Evolutionary conservation across 2,329 filamentous ascomycete species (phyloP).

Genomic region (Neocucurbitaria cava): DNA sequence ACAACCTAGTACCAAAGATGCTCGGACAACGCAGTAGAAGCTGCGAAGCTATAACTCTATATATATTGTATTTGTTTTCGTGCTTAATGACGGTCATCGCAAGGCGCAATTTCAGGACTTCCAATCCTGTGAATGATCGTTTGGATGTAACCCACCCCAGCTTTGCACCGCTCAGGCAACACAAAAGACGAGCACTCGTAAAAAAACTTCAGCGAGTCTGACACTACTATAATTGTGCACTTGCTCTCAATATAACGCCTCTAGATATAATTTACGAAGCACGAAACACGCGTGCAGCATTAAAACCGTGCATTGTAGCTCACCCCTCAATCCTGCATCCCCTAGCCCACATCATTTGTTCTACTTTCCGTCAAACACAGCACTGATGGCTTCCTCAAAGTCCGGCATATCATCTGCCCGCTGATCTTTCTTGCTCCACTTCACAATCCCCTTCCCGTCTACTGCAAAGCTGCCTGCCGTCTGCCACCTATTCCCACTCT

Average conservation of each 20-base stretch:
- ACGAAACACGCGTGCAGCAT: neutral
- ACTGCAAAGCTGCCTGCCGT: conserved; percentile 70
- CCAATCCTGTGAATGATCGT: too few relatives aligned
- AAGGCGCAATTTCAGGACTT: too few relatives aligned
- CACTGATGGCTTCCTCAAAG: conserved; percentile 57
- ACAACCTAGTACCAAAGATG: neutral
- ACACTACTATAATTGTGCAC: too few relatives aligned
- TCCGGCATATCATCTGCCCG: conserved; percentile 63
- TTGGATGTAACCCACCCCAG: too few relatives aligned
- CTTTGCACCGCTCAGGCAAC: too few relatives aligned
- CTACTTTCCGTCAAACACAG: conserved; percentile 10
- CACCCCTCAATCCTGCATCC: neutral
- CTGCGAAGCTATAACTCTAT: too few relatives aligned
- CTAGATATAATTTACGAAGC: neutral
- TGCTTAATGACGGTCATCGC: too few relatives aligned
- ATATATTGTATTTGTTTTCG: too few relatives aligned
- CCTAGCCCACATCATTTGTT: neutral
- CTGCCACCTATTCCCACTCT: conserved; percentile 74
- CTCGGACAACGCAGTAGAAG: too few relatives aligned
- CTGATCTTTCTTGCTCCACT: conserved; percentile 58
- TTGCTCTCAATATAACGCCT: neutral
- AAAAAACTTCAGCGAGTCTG: too few relatives aligned
- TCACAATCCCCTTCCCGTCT: conserved; percentile 60
- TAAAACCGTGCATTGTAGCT: neutral
- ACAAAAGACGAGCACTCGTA: too few relatives aligned